A percentile compares a stretch with the other conserved stretches of the same genome.
These are phyloP conservation scores for Scedosporium dehoogii DNA, from an alignment of 2,329 filamentous ascomycete genomes.

Conservation along the genomic window DNA sequence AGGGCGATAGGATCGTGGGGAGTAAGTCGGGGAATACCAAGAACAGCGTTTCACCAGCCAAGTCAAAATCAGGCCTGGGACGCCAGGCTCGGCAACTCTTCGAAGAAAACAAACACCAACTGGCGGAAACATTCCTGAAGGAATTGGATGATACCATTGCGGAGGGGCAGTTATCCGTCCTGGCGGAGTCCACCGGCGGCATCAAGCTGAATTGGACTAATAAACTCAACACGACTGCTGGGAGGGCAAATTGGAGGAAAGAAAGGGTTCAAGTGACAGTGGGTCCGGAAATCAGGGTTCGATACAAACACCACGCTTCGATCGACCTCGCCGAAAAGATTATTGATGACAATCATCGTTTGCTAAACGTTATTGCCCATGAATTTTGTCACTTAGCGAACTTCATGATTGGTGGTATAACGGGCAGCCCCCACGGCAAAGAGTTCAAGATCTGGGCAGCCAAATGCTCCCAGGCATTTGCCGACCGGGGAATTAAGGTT, in stretches of 20 bases:
- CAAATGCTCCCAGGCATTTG: constrained; percentile 47
- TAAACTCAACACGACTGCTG: constrained; percentile 71
- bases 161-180: constrained; percentile 42
- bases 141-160: constrained; percentile 63
- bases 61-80: constrained; percentile 21
- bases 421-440: constrained; percentile 68
- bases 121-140: constrained; percentile 54
- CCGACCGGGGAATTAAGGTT: constrained; percentile 57
- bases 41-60: too few species aligned
- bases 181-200: constrained; percentile 57
- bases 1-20: too few species aligned
- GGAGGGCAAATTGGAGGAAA: constrained; percentile 62
- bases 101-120: constrained; percentile 46
- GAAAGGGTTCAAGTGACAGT: constrained; percentile 35
- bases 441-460: constrained; percentile 71
- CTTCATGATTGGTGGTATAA: constrained; percentile 73
- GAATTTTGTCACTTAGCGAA: constrained; percentile 93
- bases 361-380: constrained; percentile 88
- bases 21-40: too few species aligned
- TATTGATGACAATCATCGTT: constrained; percentile 64
- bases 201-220: constrained; percentile 65
- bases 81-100: constrained; percentile 49
- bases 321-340: constrained; percentile 89
- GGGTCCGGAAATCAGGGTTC: constrained; percentile 4
- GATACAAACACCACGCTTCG: constrained; percentile 51